These are phyloP conservation scores for Ophiocordyceps sinensis DNA, from an alignment of 2,329 filamentous ascomycete genomes.

Conservation along the genomic window DNA sequence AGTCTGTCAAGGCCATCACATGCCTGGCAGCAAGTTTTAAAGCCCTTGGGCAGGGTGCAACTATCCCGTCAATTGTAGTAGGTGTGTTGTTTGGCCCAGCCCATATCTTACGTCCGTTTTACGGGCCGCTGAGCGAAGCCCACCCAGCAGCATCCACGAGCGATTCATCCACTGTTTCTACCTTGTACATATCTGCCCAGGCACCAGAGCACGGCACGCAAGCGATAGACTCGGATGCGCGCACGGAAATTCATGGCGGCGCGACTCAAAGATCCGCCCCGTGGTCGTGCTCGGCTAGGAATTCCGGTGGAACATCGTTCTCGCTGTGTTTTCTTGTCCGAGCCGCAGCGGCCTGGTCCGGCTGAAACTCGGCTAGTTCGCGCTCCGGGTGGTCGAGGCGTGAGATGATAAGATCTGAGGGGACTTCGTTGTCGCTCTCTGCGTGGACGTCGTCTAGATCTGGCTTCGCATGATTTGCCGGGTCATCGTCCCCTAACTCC, in stretches of 20 bases:
- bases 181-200: too few species aligned
- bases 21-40: too few species aligned
- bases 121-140: too few species aligned
- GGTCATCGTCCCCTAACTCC: neutral
- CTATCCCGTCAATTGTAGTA: too few species aligned
- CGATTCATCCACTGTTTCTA: too few species aligned
- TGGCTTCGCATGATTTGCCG: neutral
- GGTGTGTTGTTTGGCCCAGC: too few species aligned
- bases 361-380: conserved; percentile 3
- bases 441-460: neutral
- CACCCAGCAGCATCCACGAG: too few species aligned
- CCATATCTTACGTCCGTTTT: too few species aligned
- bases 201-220: neutral
- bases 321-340: conserved; percentile 21
- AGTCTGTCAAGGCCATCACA: too few species aligned
- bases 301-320: conserved; percentile 37
- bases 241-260: neutral
- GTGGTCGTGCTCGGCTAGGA: conserved; percentile 29
- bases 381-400: conserved; percentile 12
- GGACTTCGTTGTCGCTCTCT: conserved; percentile 10
- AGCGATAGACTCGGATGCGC: neutral
- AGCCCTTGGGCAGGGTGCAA: too few species aligned
- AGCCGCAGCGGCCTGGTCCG: conserved; percentile 2
- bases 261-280: neutral
- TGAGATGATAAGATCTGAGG: conserved; percentile 15